Conservation (phyloP, 2,329 filamentous ascomycete genomes). For the Orbilia blumenaviensis region DNA sequence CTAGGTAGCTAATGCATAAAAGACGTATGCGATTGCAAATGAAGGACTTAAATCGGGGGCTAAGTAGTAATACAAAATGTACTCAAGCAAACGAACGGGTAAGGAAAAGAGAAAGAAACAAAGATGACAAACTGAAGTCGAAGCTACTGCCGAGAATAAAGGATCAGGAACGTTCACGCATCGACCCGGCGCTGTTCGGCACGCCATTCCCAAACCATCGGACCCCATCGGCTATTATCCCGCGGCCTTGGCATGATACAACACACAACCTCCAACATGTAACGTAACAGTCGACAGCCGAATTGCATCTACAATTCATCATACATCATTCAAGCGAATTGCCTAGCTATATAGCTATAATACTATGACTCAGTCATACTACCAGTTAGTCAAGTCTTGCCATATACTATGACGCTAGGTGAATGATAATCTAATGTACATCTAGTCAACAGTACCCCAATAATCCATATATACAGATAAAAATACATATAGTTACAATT, state of each 20-base stretch:
- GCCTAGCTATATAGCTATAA: no score
- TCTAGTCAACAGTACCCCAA: background rate
- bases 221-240: conserved; percentile 24
- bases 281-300: background rate
- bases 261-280: conserved; percentile 6
- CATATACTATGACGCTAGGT: no score
- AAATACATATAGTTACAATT: conserved; percentile 10
- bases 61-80: background rate
- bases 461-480: conserved; percentile 7
- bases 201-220: conserved; percentile 29
- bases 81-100: background rate
- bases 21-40: background rate
- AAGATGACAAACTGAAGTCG: background rate
- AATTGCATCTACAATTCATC: no score
- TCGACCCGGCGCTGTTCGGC: conserved; percentile 24
- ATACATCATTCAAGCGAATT: no score
- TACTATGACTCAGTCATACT: no score
- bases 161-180: conserved; percentile 12
- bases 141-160: conserved; percentile 8
- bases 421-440: background rate
- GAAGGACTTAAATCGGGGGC: background rate
- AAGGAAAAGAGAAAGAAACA: background rate
- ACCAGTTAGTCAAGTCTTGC: no score
- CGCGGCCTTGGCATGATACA: conserved; percentile 6
- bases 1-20: no score